Percentiles rank a stretch among this genome's conserved stretches.
Conservation (phyloP, 208 protist species). For the Trichomonas vaginalis region DNA sequence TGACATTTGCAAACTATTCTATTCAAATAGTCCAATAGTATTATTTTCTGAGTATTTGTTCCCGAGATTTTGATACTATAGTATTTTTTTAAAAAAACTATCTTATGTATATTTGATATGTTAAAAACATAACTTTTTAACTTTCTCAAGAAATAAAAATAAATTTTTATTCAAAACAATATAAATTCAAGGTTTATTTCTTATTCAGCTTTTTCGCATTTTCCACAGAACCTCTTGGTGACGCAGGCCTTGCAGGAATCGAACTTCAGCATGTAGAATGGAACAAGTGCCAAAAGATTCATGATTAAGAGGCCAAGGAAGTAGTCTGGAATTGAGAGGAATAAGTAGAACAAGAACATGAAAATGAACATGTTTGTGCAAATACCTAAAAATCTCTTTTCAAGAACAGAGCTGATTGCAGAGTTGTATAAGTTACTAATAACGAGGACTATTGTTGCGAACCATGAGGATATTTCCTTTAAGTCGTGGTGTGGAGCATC, state of each 20-base stretch:
- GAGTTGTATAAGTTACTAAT: not conserved
- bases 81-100: too few species aligned
- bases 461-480: not conserved
- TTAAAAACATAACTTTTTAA: too few species aligned
- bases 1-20: too few species aligned
- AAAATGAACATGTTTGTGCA: not conserved
- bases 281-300: not conserved
- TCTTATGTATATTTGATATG: too few species aligned
- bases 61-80: too few species aligned
- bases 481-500: not conserved
- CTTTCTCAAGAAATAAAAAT: too few species aligned
- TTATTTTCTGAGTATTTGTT: too few species aligned
- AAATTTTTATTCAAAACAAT: too few species aligned
- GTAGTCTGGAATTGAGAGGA: not conserved
- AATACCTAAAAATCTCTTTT: not conserved
- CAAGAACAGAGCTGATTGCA: not conserved
- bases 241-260: not conserved
- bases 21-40: too few species aligned
- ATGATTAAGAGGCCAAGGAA: not conserved
- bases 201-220: not conserved
- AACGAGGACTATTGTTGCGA: not conserved
- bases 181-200: too few species aligned
- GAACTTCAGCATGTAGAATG: not conserved
- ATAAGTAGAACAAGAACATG: not conserved
- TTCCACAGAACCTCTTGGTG: not conserved